phyloP scores from a whole-genome alignment of 371 early-diverging fungal genomes.

The Mycotypha africana region DNA sequence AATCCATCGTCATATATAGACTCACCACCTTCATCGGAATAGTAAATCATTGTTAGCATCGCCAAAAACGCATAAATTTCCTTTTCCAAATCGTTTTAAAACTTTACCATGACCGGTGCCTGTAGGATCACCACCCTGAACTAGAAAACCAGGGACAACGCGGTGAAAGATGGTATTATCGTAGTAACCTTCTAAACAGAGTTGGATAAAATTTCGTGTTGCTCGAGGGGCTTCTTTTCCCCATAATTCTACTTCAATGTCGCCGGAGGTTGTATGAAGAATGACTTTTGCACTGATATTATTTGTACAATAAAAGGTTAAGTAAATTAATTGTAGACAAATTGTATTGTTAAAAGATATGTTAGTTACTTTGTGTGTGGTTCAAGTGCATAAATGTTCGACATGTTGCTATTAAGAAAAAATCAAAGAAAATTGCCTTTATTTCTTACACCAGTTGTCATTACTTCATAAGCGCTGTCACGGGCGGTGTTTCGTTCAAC shows the following conservation, averaged over 20 bases:
- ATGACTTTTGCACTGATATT: slow-evolving; percentile 83
- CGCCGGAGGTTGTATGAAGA: slow-evolving; percentile 81
- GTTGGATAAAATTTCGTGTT: slow-evolving; percentile 89
- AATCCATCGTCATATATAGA: slow-evolving; percentile 83
- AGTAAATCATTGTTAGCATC: no score
- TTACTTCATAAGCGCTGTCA: no score
- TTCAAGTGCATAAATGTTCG: slow-evolving; percentile 68
- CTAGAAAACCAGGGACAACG: slow-evolving; percentile 80
- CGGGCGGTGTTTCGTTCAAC: no score
- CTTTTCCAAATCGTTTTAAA: no score
- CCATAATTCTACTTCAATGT: slow-evolving; percentile 92
- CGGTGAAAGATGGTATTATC: slow-evolving; percentile 87
- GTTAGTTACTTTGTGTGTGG: slow-evolving; percentile 60
- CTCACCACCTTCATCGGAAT: slow-evolving; percentile 85
- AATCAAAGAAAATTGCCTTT: no score
- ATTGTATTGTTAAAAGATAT: background rate
- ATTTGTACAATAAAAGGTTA: background rate
- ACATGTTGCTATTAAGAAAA: slow-evolving; percentile 34
- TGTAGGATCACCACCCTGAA: slow-evolving; percentile 98
- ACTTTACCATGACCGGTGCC: slow-evolving; percentile 66
- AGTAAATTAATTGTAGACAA: background rate
- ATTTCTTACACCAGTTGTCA: no score
- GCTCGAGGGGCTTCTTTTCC: slow-evolving; percentile 90
- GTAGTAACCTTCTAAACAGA: slow-evolving; percentile 81
- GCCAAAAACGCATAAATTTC: no score